A percentile compares a stretch with the other conserved stretches of the same genome.
Conservation (phyloP, 2,329 filamentous ascomycete species). For the Pseudocercospora musae region DNA sequence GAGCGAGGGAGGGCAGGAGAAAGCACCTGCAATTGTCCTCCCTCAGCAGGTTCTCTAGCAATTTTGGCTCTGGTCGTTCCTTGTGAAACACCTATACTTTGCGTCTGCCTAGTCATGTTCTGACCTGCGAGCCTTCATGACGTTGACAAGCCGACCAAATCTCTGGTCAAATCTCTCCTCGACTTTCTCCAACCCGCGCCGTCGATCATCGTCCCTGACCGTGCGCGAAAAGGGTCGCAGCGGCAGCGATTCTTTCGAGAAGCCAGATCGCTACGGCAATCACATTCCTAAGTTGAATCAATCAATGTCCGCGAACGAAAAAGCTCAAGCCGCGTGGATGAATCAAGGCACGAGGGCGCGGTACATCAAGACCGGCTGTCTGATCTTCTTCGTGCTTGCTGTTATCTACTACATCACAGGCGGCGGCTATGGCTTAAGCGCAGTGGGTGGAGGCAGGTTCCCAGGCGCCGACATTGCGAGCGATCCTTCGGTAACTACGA, state of each 20-base stretch:
- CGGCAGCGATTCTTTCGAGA: conserved; percentile 44
- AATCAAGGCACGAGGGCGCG: conserved; percentile 60
- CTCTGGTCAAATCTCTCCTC: conserved; percentile 54
- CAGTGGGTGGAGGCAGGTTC: conserved; percentile 20
- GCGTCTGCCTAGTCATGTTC: conserved; percentile 7
- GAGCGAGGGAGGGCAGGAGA: neutral
- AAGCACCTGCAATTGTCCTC: neutral
- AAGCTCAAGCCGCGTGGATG: conserved; percentile 51
- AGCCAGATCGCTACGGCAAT: conserved; percentile 42
- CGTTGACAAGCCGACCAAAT: conserved; percentile 16
- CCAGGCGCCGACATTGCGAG: conserved; percentile 43
- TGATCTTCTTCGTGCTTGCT: conserved; percentile 57
- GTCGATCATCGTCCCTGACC: conserved; percentile 52
- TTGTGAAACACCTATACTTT: neutral
- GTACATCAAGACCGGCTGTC: conserved; percentile 60
- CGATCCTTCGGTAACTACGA: conserved; percentile 62
- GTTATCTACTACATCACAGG: conserved; percentile 53
- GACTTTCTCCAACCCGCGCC: conserved; percentile 36
- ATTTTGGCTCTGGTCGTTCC: neutral
- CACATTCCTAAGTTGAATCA: conserved; percentile 18
- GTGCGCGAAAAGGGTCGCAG: conserved; percentile 41
- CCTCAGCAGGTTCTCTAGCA: neutral
- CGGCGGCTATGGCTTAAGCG: conserved; percentile 11
- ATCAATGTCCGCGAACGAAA: conserved; percentile 36
- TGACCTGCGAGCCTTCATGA: conserved; percentile 15